Conservation (phyloP, 2,329 filamentous ascomycete genomes). For the Chaetomium strumarium region DNA sequence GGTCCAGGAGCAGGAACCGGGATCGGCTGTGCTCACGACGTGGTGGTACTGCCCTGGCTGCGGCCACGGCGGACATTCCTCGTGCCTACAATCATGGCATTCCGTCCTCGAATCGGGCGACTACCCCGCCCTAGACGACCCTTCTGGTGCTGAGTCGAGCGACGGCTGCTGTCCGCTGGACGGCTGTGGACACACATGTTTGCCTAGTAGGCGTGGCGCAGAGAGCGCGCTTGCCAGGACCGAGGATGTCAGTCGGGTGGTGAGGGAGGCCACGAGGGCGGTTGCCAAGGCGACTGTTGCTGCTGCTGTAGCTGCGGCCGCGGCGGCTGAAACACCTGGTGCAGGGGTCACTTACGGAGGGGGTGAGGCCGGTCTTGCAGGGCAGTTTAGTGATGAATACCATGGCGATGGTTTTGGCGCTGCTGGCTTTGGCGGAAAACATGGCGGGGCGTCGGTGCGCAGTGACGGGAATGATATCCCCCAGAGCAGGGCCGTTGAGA, state of each 20-base stretch:
- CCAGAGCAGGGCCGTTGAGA: constrained; percentile 56
- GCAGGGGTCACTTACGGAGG: no score
- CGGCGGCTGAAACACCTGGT: background rate
- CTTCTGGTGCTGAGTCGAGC: constrained; percentile 33
- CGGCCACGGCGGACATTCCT: constrained; percentile 56
- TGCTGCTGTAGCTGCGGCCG: constrained; percentile 7
- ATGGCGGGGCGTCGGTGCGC: constrained; percentile 27
- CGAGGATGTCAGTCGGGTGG: constrained; percentile 48
- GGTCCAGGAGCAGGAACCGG: background rate
- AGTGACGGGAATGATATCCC: constrained; percentile 50
- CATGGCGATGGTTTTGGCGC: background rate
- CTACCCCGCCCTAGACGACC: constrained; percentile 12
- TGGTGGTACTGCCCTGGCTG: constrained; percentile 63
- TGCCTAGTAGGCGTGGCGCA: constrained; percentile 50
- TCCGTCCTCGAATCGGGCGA: constrained; percentile 26
- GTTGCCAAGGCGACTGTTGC: constrained; percentile 18
- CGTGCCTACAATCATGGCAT: constrained; percentile 57
- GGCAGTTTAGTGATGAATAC: background rate
- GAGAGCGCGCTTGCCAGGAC: constrained; percentile 40
- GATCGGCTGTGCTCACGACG: constrained; percentile 31
- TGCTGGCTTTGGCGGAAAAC: constrained; percentile 1
- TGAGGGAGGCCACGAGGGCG: constrained; percentile 34
- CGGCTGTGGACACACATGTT: constrained; percentile 58
- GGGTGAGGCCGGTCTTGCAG: background rate
- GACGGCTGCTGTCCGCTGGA: constrained; percentile 60